Evolutionary conservation across 2,329 filamentous ascomycete species (phyloP), one percentile per base, ranked within the genome.

Genomic region (Davidsoniella australis): DNA sequence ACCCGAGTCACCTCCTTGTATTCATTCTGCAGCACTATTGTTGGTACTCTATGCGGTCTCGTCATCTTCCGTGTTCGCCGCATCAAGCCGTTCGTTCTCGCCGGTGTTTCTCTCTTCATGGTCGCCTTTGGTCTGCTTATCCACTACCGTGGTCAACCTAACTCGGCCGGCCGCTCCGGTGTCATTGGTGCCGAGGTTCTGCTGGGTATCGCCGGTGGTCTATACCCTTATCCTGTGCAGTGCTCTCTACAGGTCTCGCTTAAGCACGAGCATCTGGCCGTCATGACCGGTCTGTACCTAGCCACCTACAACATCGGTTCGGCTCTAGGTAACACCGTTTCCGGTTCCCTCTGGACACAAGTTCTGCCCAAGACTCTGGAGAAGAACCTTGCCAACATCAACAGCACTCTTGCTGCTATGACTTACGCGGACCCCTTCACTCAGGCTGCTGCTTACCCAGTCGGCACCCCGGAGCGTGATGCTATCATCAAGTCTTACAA

Each of bases 81-180:
- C 20, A 68, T 80, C 57, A 82, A 82, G 58, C 59, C 66, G n/a
- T 78, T 82, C 59, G 79, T 81, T 57, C 61, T 81, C 38, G 62
- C 63, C 24, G 78, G 78, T 33, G 79, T 75, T 1, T 61, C 64
- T 7, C 65, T 81, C 2, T 81, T 77, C 64, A 66, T 77, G 57
- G 73, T 78, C n/a, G 76, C 77, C 1, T 81, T 80, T 54, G 78
- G 77, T 8, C 66, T 82, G 1, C 64, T 82, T 16, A 80, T 81
- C 57, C 67, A 68, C 55, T 82, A 68, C 64, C 74, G 78, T n/a
- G 76, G 76, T 36, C 68, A 70, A 5, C 57, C 64, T 9, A 61
- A 57, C 16, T 50, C 56, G 0, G 59, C 65, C 8, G 66, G 63
- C 53, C 65, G 73, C 50, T 66, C 69, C 1, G 78, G 78, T 24